Evolutionary conservation across 2,329 filamentous ascomycete genomes (phyloP), one percentile per base, ranked within the genome.

Genomic region (Trichoderma semiorbis): DNA sequence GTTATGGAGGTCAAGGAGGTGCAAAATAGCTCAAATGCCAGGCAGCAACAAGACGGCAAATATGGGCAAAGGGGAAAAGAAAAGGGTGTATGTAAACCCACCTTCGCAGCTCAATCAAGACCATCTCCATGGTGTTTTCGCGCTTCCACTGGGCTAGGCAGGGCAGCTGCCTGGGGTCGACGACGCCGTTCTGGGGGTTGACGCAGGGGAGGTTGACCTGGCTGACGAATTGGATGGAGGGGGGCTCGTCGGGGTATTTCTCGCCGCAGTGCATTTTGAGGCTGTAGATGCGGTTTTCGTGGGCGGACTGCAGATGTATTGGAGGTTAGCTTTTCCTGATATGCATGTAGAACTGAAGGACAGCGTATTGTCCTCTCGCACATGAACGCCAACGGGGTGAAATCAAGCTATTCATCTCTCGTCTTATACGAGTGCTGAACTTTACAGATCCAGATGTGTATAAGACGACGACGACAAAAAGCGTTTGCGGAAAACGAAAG

Each of bases 201-300:
- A 99, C 96, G 78, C 95, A 97, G 30, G 96, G 96, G n/a, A 98
- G 89, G 84, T 98, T 98, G 84, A 99, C 92, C 83, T 94, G 93
- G 78, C 93, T 97, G 78, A 96, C 90, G 83, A 99, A 99, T 79
- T 95, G 91, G 78, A 99, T 93, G 66, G 92, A 90, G 0, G 96
- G 96, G 60, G 96, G 96, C 74, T 89, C 86, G 80, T 97, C 94
- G 67, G 96, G 96, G 82, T 99, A 99, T 72, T 93, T 86, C 63
- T 90, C 87, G 74, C 94, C 95, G 85, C 96, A 99, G 85, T 97
- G 92, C 85, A 99, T 97, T 83, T 95, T 97, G 78, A 99, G 89
- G 77, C 94, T 97, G 87, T 99, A 99, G 85, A 99, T 99, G 79
- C 96, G 93, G 84, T 99, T 99, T 87, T 99, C 96, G 81, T 98